These are phyloP conservation scores for Adansonia rubrostipa DNA, from an alignment of 441 rosid genomes.

Conservation along the genomic window DNA sequence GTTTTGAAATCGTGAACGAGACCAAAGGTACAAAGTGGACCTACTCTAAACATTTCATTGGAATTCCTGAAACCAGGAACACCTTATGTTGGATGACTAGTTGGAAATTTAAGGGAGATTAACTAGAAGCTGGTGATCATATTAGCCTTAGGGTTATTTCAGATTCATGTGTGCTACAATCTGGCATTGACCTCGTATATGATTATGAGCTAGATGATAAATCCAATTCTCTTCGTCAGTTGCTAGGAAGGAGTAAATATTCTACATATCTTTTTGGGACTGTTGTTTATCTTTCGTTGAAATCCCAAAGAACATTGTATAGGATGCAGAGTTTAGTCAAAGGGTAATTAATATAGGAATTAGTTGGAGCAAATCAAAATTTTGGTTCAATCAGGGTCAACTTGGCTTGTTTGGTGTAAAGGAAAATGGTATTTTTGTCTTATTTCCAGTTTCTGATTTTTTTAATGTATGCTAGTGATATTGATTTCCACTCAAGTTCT, in stretches of 20 bases:
- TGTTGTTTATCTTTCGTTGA: background rate
- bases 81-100: background rate
- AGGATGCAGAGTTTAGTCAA: background rate
- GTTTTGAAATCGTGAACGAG: background rate
- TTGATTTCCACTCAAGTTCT: too few species aligned
- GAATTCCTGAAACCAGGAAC: background rate
- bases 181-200: background rate
- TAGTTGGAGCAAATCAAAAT: too few species aligned
- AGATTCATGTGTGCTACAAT: background rate
- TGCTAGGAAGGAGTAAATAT: background rate
- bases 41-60: background rate
- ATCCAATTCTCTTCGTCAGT: background rate
- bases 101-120: background rate
- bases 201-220: background rate
- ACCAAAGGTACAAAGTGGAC: conserved; percentile 6
- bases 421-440: too few species aligned
- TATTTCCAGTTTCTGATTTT: too few species aligned
- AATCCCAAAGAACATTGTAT: background rate
- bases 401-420: too few species aligned
- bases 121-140: background rate
- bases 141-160: background rate
- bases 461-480: too few species aligned
- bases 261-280: conserved; percentile 22
- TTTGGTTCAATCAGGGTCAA: too few species aligned
- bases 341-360: too few species aligned